Evolutionary conservation across 2,329 filamentous ascomycete genomes (phyloP).

Genomic region (Aureobasidium sp.): DNA sequence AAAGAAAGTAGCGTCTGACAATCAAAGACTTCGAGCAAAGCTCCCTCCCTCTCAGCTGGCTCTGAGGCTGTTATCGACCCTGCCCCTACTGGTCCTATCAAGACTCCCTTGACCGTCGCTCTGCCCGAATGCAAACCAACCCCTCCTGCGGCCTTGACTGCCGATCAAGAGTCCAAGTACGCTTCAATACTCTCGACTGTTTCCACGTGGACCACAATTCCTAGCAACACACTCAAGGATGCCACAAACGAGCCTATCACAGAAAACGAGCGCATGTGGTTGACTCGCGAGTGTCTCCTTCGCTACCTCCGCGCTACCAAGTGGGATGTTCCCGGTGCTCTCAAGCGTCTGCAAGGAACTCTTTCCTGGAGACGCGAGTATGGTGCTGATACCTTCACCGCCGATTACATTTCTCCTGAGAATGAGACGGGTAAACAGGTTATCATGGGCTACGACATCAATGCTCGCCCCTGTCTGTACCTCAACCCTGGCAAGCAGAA

Average conservation of each 20-base stretch:
- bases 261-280: constrained; percentile 77
- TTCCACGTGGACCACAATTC: constrained; percentile 62
- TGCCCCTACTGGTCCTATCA: constrained; percentile 20
- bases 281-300: constrained; percentile 84
- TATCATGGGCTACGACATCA: constrained; percentile 76
- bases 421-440: constrained; percentile 97
- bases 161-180: constrained; percentile 78
- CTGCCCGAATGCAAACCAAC: constrained; percentile 48
- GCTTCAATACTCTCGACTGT: constrained; percentile 62
- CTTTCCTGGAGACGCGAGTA: constrained; percentile 88
- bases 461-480: constrained; percentile 79
- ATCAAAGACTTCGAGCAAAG: constrained; percentile 11
- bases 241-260: constrained; percentile 55
- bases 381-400: constrained; percentile 66
- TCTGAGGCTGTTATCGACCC: constrained; percentile 18
- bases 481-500: constrained; percentile 87
- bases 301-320: constrained; percentile 91
- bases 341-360: constrained; percentile 71
- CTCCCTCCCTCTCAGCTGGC: constrained; percentile 17
- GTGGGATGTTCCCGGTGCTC: constrained; percentile 69
- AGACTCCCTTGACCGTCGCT: constrained; percentile 25
- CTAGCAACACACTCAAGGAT: constrained; percentile 52
- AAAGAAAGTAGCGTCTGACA: neutral
- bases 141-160: constrained; percentile 52
- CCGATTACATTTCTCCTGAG: constrained; percentile 84